Evolutionary conservation across 768 basidiomycete genomes (phyloP), one percentile per base, ranked within the genome.

Genomic region (Phylloporus rhodoxanthus): DNA sequence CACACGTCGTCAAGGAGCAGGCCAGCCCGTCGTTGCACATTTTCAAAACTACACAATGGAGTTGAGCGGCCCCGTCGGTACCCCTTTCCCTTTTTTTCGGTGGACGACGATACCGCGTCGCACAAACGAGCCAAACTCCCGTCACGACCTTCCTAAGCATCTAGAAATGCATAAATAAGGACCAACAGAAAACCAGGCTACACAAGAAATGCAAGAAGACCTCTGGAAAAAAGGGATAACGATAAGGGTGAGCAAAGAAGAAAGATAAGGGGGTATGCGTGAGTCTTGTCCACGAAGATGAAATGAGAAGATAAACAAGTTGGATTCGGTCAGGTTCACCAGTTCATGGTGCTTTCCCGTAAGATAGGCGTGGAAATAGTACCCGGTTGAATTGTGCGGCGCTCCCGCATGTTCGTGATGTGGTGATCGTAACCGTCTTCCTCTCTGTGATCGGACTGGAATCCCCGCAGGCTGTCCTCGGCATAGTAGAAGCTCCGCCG

Each of bases 401-500:
- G 74, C 70, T 85, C 79, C 48, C 74, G 75, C 75, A 78, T 76
- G 30, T 38, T 47, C 36, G 61, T 66, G 15, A 55, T 54, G 38
- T 59, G 65, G 45, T 68, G 67, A 51, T 68, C 70, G 49, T 65
- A 70, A 55, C 68, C 63, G 11, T 65, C 66, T 38, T 75, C 70
- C 41, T 70, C 73, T 33, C 55, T 56, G 46, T 56, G 68, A 48
- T 57, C 64, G 28, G 69, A 66, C 59, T 77, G 74, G 63, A 65
- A 81, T 13, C 82, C 82, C 34, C 85, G 72, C 64, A 92, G 65
- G 54, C 82, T 85, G 63, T 92, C 89, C 70, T 91, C 90, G 3
- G 89, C 89, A 61, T 80, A 92, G 68, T 91, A 92, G 73, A 91
- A 92, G 54, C 84, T 87, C 51, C 87, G 65, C 47, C 89, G 71